Conservation (phyloP, 208 protist species). For the Herpetomonas tarakana region DNA sequence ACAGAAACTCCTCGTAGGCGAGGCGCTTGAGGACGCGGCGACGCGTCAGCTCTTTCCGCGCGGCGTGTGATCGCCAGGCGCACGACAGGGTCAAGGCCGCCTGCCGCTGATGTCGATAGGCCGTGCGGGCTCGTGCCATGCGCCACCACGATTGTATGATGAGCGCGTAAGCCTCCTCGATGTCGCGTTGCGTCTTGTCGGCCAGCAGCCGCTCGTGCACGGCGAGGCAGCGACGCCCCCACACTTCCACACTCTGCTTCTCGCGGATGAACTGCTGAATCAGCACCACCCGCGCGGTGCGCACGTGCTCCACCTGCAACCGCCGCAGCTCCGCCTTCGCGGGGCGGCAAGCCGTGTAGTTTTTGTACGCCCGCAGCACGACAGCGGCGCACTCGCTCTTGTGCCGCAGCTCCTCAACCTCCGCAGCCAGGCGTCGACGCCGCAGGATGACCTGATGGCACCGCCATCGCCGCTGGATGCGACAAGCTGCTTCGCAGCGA, state of each 20-base stretch:
- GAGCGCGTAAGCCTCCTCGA: slow-evolving; percentile 22
- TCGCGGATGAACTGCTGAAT: slow-evolving; percentile 38
- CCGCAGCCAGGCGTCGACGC: neutral
- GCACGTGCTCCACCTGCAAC: slow-evolving; percentile 18
- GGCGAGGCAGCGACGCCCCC: slow-evolving; percentile 19
- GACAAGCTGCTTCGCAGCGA: slow-evolving; percentile 7
- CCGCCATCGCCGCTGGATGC: slow-evolving; percentile 36
- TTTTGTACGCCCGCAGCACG: slow-evolving; percentile 32
- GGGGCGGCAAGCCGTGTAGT: slow-evolving; percentile 23
- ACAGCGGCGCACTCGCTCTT: slow-evolving; percentile 21
- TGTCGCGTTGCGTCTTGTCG: slow-evolving; percentile 9
- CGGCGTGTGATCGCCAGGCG: slow-evolving; percentile 21
- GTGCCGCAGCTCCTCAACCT: slow-evolving; percentile 5
- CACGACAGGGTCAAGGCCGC: slow-evolving; percentile 14
- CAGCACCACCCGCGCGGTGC: slow-evolving; percentile 15
- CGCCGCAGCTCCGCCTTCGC: slow-evolving; percentile 16
- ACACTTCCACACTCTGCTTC: slow-evolving; percentile 35
- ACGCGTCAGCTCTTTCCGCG: slow-evolving; percentile 18
- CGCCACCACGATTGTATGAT: slow-evolving; percentile 53
- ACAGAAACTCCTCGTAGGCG: slow-evolving; percentile 22
- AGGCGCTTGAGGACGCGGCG: slow-evolving; percentile 30
- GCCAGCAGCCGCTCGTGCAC: slow-evolving; percentile 13
- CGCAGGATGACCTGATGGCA: slow-evolving; percentile 14
- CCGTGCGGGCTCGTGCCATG: slow-evolving; percentile 21
- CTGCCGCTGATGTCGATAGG: slow-evolving; percentile 1